A percentile compares a stretch with the other conserved stretches of the same genome.
phyloP scores from a whole-genome alignment of 2,329 filamentous ascomycete species.

The Penicillium occitanis region DNA sequence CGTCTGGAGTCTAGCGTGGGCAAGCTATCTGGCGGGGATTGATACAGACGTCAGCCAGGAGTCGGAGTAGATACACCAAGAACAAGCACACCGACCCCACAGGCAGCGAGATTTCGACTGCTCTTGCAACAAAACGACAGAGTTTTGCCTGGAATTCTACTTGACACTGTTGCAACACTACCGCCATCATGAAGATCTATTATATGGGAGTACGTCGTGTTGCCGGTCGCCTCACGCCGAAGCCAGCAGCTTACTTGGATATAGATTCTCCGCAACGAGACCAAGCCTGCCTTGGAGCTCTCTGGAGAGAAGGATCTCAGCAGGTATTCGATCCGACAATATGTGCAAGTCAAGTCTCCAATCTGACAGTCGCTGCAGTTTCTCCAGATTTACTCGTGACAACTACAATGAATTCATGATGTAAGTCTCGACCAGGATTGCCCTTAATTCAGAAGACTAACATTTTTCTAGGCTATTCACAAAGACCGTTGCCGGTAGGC shows the following conservation, averaged over 20 bases:
- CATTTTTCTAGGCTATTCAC: constrained; percentile 60
- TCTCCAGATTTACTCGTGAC: constrained; percentile 74
- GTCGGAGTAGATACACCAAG: constrained; percentile 9
- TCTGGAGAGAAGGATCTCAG: constrained; percentile 73
- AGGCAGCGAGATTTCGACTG: constrained; percentile 10
- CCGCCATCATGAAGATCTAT: constrained; percentile 73
- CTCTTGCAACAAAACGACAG: too few species aligned
- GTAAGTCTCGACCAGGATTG: neutral
- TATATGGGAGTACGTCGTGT: constrained; percentile 72
- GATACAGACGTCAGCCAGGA: constrained; percentile 19
- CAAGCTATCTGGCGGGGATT: constrained; percentile 7
- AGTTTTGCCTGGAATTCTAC: neutral
- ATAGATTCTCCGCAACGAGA: constrained; percentile 78
- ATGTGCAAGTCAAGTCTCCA: too few species aligned
- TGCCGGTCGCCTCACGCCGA: neutral
- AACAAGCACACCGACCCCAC: neutral
- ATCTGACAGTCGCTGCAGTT: constrained; percentile 45
- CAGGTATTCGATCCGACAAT: constrained; percentile 21
- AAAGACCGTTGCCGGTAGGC: constrained; percentile 68
- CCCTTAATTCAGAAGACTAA: neutral
- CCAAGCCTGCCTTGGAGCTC: constrained; percentile 73
- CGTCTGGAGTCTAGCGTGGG: neutral
- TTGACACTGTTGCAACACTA: constrained; percentile 6
- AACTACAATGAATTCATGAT: constrained; percentile 52
- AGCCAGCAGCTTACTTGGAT: neutral